Base-by-base conservation (phyloP, 1,284 basidiomycete species). In the Ceratobasidium sp. region DNA sequence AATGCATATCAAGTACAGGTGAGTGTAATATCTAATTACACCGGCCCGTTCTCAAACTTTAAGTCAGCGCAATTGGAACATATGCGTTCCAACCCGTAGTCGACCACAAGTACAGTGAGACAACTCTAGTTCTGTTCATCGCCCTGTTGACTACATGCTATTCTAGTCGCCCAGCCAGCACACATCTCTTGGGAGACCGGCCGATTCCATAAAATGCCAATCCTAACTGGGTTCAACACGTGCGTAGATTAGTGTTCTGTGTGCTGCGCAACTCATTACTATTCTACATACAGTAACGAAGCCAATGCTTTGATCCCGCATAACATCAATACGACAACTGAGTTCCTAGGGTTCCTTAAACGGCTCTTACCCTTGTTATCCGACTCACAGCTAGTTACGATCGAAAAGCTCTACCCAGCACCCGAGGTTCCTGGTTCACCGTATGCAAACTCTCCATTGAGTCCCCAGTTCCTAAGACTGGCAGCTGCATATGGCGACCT, bases 151-250 rank as follows among this genome's bases (percentile, higher is more conserved):
- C 38, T 40, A 8, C 17, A 8, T 8, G 17, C 17, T 40, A 8
- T 40, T 40, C 17, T 27, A 64, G 58, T 64, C 25, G 29, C 32
- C 13, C 58, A 38, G 47, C 17, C 43, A 4, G 45, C 58, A 1
- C 58, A 64, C 38, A 8, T 64, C 1, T 64, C 58, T 5, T 64
- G 58, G 58, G 58, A 64, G 20, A 13, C 58, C 27, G 58, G 58
- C 2, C 29, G 25, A 22, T 64, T 64, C 34, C 45, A 64, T 20
- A 64, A 64, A 27, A 45, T 64, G 12, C 45, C 58, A 6, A 64
- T 64, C 38, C 25, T 64, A 47, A 64, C 58, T 20, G 58, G 58
- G 3, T 64, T 64, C 47, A 64, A 64, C 35, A 47, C 58, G 58
- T 64, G 38, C 38, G 38, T 40, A 40, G 8, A 8, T 40, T 40